phyloP scores from a whole-genome alignment of 1,284 basidiomycete species.

The Moniliella sp. region DNA sequence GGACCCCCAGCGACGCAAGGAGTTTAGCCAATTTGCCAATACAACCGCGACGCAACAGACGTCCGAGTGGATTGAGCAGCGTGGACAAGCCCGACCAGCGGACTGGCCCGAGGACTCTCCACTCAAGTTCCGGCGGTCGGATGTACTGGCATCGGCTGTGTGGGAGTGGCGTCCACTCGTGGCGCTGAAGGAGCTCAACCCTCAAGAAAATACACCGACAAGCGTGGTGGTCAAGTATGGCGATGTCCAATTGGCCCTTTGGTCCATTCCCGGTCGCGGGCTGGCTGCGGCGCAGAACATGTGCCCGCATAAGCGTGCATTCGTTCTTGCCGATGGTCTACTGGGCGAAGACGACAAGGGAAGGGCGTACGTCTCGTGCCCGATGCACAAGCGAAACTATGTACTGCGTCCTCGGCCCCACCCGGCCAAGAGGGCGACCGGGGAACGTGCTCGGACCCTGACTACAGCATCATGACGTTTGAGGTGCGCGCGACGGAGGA shows the following conservation, averaged over 20 bases:
- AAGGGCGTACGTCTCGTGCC: conserved; percentile 37
- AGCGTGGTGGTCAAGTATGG: conserved; percentile 48
- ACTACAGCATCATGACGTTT: conserved; percentile 47
- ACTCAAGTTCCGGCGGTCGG: conserved; percentile 37
- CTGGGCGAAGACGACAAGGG: conserved; percentile 31
- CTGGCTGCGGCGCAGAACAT: conserved; percentile 51
- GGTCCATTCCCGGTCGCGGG: conserved; percentile 42
- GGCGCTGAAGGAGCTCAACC: conserved; percentile 40
- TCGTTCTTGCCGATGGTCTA: conserved; percentile 49
- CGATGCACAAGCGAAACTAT: conserved; percentile 54
- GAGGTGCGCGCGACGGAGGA: conserved; percentile 41
- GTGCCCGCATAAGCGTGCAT: conserved; percentile 48
- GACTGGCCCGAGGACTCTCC: conserved; percentile 48
- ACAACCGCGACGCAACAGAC: conserved; percentile 41
- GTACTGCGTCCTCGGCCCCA: conserved; percentile 36
- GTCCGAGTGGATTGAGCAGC: conserved; percentile 45
- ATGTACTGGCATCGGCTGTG: conserved; percentile 38
- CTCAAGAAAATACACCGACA: conserved; percentile 39
- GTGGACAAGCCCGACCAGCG: conserved; percentile 48
- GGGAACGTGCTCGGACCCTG: conserved; percentile 45
- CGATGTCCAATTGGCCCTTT: conserved; percentile 51
- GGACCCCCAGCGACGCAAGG: conserved; percentile 41
- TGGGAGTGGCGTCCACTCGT: conserved; percentile 48
- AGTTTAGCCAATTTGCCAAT: conserved; percentile 51
- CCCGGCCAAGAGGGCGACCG: conserved; percentile 38